A percentile compares a stretch with the other conserved stretches of the same genome.
Conservation (phyloP, 176 grass and related monocot genomes). For the Pontederia paniculata region DNA sequence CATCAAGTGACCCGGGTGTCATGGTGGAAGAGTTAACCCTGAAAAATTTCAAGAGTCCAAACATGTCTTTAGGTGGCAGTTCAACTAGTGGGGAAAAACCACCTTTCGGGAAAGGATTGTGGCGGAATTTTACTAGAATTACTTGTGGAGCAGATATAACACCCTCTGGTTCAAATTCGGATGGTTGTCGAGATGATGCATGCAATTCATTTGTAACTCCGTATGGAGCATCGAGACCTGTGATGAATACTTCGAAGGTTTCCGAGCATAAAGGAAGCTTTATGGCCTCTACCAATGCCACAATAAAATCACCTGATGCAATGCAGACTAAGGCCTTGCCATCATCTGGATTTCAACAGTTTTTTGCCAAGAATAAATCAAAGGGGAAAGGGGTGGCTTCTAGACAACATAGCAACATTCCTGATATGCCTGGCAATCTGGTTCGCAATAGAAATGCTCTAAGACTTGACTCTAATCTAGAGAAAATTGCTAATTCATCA, state of each 20-base stretch:
- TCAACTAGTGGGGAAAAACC: conserved; percentile 41
- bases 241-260: conserved; percentile 11
- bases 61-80: conserved; percentile 39
- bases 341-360: conserved; percentile 26
- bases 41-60: conserved; percentile 42
- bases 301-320: conserved; percentile 32
- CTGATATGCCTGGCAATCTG: conserved; percentile 26
- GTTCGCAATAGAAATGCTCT: conserved; percentile 26
- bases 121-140: conserved; percentile 70
- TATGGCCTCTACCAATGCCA: conserved; percentile 28
- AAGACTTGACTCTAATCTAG: conserved; percentile 33
- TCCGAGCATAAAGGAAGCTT: conserved; percentile 25
- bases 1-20: conserved; percentile 24
- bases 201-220: conserved; percentile 28
- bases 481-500: conserved; percentile 26
- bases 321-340: conserved; percentile 34
- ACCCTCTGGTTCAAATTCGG: conserved; percentile 11
- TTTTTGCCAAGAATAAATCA: conserved; percentile 31
- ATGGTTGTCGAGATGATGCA: conserved; percentile 18
- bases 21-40: conserved; percentile 91
- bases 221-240: conserved; percentile 27
- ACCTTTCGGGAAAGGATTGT: conserved; percentile 41
- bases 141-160: conserved; percentile 28
- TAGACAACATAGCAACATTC: conserved; percentile 7
- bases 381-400: conserved; percentile 65